Percentiles rank a stretch among this genome's conserved stretches.
Conservation (phyloP, 352 stramenopile species). For the Pythium aristosporum region DNA sequence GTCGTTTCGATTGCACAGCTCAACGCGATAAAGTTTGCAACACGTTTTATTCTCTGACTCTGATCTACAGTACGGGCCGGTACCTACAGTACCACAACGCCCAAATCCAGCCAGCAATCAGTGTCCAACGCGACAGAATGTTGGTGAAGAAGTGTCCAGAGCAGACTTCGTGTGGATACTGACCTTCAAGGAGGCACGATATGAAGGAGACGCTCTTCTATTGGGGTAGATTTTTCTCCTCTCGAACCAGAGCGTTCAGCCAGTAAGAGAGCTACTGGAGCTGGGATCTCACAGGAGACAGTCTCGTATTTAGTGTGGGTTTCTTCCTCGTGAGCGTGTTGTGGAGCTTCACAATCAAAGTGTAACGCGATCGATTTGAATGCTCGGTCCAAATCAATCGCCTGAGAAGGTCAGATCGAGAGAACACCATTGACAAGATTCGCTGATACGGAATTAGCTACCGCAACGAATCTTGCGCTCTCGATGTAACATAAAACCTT, state of each 20-base stretch:
- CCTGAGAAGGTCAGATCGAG: too few relatives aligned
- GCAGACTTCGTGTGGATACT: not conserved
- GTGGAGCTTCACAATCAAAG: too few relatives aligned
- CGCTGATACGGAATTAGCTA: not conserved
- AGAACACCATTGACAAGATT: not conserved
- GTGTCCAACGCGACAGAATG: slow-evolving; percentile 17
- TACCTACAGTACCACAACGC: not conserved
- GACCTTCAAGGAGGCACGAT: not conserved
- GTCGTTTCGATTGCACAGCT: too few relatives aligned
- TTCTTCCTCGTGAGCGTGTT: too few relatives aligned
- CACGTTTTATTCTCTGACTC: too few relatives aligned
- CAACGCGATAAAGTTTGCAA: too few relatives aligned
- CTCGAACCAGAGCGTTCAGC: not conserved
- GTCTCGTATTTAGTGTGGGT: too few relatives aligned
- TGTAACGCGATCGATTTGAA: too few relatives aligned
- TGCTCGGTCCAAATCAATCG: too few relatives aligned
- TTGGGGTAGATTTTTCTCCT: too few relatives aligned
- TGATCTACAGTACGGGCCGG: slow-evolving; percentile 9
- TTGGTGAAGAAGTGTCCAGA: slow-evolving; percentile 15
- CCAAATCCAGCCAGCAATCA: not conserved
- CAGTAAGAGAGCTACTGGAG: not conserved
- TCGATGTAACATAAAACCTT: not conserved
- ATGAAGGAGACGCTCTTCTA: too few relatives aligned
- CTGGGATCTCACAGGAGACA: too few relatives aligned
- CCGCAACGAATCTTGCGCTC: not conserved